phyloP scores from a whole-genome alignment of 2,329 filamentous ascomycete genomes.

The Cercospora zeina region DNA sequence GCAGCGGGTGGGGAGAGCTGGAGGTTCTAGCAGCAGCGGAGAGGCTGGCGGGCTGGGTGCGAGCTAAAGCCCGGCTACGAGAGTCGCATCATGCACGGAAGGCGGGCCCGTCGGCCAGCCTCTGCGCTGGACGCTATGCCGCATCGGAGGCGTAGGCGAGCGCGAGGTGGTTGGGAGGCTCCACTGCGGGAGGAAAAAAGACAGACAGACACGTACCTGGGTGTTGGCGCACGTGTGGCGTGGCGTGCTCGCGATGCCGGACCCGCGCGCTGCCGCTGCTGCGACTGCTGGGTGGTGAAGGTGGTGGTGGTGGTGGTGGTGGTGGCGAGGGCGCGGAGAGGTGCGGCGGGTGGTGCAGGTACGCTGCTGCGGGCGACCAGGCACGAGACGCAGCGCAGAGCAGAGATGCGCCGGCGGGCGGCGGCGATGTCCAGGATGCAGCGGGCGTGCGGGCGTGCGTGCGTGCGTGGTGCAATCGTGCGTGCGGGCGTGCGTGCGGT shows the following conservation, averaged over 20 bases:
- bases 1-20: conserved; percentile 35
- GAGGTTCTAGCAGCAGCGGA: conserved; percentile 30
- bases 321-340: background rate
- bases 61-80: conserved; percentile 17
- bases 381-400: conserved; percentile 13
- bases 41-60: conserved; percentile 35
- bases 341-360: conserved; percentile 14
- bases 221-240: background rate
- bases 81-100: conserved; percentile 24
- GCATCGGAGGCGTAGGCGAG: conserved; percentile 27
- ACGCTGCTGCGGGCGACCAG: conserved; percentile 17
- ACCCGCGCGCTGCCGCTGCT: background rate
- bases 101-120: conserved; percentile 25
- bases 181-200: conserved; percentile 22
- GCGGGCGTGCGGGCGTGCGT: background rate
- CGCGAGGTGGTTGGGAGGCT: conserved; percentile 21
- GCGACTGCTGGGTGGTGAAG: background rate
- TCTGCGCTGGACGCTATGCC: conserved; percentile 24
- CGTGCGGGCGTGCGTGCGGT: background rate
- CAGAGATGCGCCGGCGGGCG: conserved; percentile 6
- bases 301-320: background rate
- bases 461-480: background rate
- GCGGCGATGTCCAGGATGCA: conserved; percentile 9
- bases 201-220: conserved; percentile 12
- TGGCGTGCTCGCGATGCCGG: background rate